Evolutionary conservation across 1,139 yeast species (phyloP), one percentile per base, ranked within the genome.

Genomic region (Debaryomyces fabryi): DNA sequence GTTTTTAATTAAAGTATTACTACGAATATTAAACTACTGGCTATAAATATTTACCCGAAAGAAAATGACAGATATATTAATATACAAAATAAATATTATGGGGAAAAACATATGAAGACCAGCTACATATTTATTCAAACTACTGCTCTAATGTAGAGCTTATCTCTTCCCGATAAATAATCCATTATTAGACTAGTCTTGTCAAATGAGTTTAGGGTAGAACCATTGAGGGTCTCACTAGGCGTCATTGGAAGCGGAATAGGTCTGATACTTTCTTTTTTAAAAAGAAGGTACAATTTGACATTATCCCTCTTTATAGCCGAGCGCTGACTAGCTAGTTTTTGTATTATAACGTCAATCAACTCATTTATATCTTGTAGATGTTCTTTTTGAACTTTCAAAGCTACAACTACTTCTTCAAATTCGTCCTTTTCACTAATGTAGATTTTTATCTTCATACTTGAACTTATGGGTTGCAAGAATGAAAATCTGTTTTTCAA

Each of bases 341-440:
- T 58, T 48, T 52, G 56, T 30, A 60, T 46, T 13, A 70, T 58
- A 10, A 65, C 63, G 41, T 65, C 59, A 30, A 61, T 54, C 33
- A 71, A 58, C 46, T 70, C 72, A 42, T 62, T 51, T 36, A 68
- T 45, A 44, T 55, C 57, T 12, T 49, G 47, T 24, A 69, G 57
- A 49, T 57, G 59, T 44, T 66, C 70, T 48, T 69, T 70, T 18
- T 65, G 58, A 42, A 70, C 53, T 49, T 62, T 60, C 10, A 70
- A 47, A 0, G 63, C 58, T 6, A 21, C 21, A 10, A 63, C 51
- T 10, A 52, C 51, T 18, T 60, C 62, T 10, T 41, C 41, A 15
- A 34, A 30, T 8, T 30, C 25, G 12, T 44, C 18, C 10, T 41
- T 42, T n/a, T 18, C 20, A 39, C 51, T 55, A 42, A 60, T 45